Base-by-base conservation (phyloP, 768 basidiomycete species). In the Imleria badia region DNA sequence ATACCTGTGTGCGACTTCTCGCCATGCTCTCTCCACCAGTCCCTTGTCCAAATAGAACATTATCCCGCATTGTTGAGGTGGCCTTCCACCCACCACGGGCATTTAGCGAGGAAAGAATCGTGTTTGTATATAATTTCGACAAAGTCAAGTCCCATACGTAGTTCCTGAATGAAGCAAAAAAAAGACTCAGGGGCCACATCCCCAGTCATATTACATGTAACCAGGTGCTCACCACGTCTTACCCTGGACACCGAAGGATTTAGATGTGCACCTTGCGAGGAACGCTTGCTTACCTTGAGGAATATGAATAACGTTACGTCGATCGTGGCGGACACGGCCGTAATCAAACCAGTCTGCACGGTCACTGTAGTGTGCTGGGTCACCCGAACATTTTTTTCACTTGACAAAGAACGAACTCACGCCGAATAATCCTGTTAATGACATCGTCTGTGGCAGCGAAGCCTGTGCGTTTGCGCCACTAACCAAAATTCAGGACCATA, bases 381-480 rank as follows among this genome's bases (percentile, higher is more conserved):
- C 34, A 51, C 23, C 7, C 0, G 6, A 2, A 2, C 13, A 22
- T 5, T 13, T 22, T 56, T 30, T 20, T 35, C 6, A 15, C 14
- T 1, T 7, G 15, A 46, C 5, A 15, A 39, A 48, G 17, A 44
- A 56, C 17, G 19, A 11, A 53, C 69, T 33, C 49, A 76, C 73
- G 22, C 49, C 75, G 61, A 48, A 80, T 78, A 48, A 81, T 75
- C 46, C 64, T 71, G 57, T 79, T 74, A 1, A 81, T 45, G 3
- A 55, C 2, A 41, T 51, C 45, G 8, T 80, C 77, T 1, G 78
- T 77, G 5, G 59, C 54, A 5, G 65, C 54, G 54, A 78, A 77
- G 9, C 78, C 78, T 0, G 77, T 78, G 59, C 73, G 76, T 53
- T 76, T 70, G 35, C 58, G 71, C 35, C 64, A 59, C 79, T 80